Evolutionary conservation across 139 green algal species (phyloP).

Genomic region (Gonium pectorale): DNA sequence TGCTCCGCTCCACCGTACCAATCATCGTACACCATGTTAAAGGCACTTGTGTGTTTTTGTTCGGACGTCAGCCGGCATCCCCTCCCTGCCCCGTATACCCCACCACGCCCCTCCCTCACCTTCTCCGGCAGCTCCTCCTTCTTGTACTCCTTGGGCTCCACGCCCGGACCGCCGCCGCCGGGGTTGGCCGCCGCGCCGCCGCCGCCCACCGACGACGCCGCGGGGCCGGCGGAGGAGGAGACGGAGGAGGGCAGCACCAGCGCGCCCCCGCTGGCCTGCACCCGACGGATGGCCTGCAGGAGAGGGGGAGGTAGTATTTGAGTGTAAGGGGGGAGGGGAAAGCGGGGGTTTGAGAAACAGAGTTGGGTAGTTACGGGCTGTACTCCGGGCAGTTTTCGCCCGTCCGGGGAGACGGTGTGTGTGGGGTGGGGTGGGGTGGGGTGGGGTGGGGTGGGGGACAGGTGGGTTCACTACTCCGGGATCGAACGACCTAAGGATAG

Average conservation of each 20-base stretch:
- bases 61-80: no score
- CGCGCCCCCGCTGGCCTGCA: conserved; percentile 49
- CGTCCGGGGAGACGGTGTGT: no score
- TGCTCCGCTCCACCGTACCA: no score
- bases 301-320: not conserved
- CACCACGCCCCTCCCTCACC: not conserved
- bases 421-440: not conserved
- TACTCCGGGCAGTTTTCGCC: no score
- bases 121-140: conserved; percentile 74
- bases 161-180: conserved; percentile 1
- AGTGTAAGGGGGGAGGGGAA: not conserved
- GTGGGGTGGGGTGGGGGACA: not conserved
- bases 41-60: no score
- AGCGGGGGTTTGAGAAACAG: no score
- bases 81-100: not conserved
- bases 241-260: not conserved
- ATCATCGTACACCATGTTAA: no score
- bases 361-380: no score
- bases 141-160: conserved; percentile 80
- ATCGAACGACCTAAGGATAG: no score
- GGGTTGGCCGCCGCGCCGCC: not conserved
- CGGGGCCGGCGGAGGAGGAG: not conserved
- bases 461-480: not conserved
- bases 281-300: conserved; percentile 48
- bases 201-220: conserved; percentile 8